Conservation (phyloP, 129 eudicot species). For the Saposhnikovia divaricata region DNA sequence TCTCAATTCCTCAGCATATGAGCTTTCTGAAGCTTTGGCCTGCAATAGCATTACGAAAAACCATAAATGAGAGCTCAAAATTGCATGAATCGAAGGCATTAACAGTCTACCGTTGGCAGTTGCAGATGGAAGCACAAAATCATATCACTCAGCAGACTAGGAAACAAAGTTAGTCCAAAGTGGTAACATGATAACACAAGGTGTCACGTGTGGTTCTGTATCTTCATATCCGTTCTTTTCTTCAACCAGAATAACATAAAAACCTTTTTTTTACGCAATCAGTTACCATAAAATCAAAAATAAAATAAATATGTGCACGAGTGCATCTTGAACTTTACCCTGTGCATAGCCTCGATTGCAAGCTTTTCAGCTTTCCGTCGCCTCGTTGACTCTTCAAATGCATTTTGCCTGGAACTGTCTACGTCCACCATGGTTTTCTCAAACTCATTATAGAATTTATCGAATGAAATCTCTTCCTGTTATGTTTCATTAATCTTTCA, state of each 20-base stretch:
- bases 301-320: neutral
- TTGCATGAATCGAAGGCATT: neutral
- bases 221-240: neutral
- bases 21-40: slow-evolving; percentile 52
- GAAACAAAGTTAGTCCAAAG: neutral
- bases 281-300: neutral
- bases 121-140: neutral
- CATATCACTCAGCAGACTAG: neutral
- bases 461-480: slow-evolving; percentile 48
- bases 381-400: slow-evolving; percentile 66
- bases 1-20: slow-evolving; percentile 43
- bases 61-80: neutral
- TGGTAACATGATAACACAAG: neutral
- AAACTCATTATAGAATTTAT: slow-evolving; percentile 60
- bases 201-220: neutral
- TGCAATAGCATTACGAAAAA: slow-evolving; percentile 18
- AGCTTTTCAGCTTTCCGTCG: slow-evolving; percentile 79
- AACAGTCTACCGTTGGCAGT: neutral
- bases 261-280: neutral
- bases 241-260: neutral
- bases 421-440: slow-evolving; percentile 62
- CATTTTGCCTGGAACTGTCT: slow-evolving; percentile 50
- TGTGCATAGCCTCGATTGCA: slow-evolving; percentile 59
- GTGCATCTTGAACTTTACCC: slow-evolving; percentile 33
- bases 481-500: slow-evolving; percentile 8